phyloP scores from a whole-genome alignment of 106 monocot genomes.

The Acanthochlamys bracteata region DNA sequence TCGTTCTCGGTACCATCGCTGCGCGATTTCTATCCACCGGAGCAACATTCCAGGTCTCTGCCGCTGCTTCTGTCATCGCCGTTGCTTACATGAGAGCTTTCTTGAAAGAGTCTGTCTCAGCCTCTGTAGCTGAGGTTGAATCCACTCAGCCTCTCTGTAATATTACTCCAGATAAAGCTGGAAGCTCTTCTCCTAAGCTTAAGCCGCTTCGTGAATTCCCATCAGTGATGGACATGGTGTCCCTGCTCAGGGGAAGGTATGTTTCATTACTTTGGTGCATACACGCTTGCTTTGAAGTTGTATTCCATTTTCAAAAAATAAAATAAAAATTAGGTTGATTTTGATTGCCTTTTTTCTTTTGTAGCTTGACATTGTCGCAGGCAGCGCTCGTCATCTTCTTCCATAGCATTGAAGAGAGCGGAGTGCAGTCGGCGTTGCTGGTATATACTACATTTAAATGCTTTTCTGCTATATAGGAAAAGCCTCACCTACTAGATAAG shows the following conservation, averaged over 20 bases:
- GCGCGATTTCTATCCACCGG: constrained; percentile 67
- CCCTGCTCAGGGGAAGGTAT: constrained; percentile 68
- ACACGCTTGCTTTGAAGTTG: no score
- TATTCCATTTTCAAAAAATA: no score
- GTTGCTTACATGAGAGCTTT: constrained; percentile 67
- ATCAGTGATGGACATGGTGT: constrained; percentile 48
- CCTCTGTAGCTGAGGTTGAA: constrained; percentile 20
- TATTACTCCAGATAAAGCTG: constrained; percentile 13
- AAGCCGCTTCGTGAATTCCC: constrained; percentile 17
- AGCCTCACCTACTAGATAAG: not conserved
- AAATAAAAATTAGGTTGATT: not conserved
- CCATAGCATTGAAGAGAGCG: constrained; percentile 54
- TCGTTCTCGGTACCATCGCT: constrained; percentile 53
- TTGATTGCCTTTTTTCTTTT: constrained; percentile 1
- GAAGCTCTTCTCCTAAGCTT: constrained; percentile 14
- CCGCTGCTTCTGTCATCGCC: constrained; percentile 31
- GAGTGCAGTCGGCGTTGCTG: constrained; percentile 64
- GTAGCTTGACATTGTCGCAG: constrained; percentile 55
- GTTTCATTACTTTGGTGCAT: not conserved
- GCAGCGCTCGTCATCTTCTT: constrained; percentile 67
- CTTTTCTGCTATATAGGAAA: not conserved
- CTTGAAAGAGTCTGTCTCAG: constrained; percentile 36
- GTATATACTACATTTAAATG: constrained; percentile 21
- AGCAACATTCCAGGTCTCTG: constrained; percentile 61
- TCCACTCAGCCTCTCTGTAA: constrained; percentile 20